phyloP scores from a whole-genome alignment of 805 yeast genomes.

The Candida oleophila region DNA sequence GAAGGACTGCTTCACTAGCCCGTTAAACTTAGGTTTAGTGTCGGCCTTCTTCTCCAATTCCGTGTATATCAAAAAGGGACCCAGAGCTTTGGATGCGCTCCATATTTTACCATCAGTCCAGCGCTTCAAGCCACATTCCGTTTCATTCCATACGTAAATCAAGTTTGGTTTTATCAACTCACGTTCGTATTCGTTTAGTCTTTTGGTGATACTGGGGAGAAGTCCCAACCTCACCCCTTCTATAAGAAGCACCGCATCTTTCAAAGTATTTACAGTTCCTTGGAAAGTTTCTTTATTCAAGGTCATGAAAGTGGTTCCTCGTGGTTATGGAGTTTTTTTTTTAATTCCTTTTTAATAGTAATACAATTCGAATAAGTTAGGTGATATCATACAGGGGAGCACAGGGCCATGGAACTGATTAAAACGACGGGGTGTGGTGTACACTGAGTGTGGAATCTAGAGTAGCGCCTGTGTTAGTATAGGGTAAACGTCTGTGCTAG shows the following conservation, averaged over 20 bases:
- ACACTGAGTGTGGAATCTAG: no score
- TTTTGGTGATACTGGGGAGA: constrained; percentile 57
- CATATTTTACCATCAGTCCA: constrained; percentile 80
- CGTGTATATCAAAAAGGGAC: constrained; percentile 47
- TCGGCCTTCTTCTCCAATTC: constrained; percentile 48
- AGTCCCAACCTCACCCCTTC: constrained; percentile 62
- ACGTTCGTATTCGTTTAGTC: constrained; percentile 59
- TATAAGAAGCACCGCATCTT: constrained; percentile 62
- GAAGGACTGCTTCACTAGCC: constrained; percentile 65
- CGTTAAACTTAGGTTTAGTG: constrained; percentile 38
- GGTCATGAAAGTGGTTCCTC: neutral
- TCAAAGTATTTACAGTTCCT: constrained; percentile 56
- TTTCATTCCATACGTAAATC: constrained; percentile 71
- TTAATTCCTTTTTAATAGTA: neutral
- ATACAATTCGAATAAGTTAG: neutral
- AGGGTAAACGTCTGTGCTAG: no score
- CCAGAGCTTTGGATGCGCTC: constrained; percentile 70
- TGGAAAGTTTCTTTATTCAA: constrained; percentile 9
- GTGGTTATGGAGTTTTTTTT: neutral
- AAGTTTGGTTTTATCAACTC: constrained; percentile 54
- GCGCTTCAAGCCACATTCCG: constrained; percentile 66
- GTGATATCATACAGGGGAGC: neutral
- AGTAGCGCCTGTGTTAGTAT: no score
- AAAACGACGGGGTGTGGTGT: no score
- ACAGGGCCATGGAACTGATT: no score